phyloP scores from a whole-genome alignment of 163 green algal species.

The Botryococcus braunii region DNA sequence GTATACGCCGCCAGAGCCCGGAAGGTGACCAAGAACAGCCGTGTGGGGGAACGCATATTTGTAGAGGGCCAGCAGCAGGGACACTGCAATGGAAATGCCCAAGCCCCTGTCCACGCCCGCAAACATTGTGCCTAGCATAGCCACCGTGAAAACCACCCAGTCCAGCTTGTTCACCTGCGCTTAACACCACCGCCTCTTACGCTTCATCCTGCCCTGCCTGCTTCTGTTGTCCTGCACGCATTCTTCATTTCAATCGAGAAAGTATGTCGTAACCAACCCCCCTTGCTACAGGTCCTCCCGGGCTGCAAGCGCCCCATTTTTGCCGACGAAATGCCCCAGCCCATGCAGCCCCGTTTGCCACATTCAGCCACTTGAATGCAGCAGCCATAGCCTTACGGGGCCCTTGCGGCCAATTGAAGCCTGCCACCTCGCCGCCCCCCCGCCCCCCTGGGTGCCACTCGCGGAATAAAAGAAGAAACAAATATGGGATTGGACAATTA shows the following conservation, averaged over 20 bases:
- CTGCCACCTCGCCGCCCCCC: no score
- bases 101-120: constrained; percentile 69
- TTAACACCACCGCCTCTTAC: neutral
- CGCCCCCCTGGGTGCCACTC: no score
- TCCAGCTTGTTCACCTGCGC: constrained; percentile 57
- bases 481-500: no score
- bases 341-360: no score
- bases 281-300: neutral
- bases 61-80: constrained; percentile 41
- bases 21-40: constrained; percentile 42
- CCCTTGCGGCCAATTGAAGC: no score
- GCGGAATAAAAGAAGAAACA: no score
- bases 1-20: constrained; percentile 58
- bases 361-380: no score
- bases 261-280: neutral
- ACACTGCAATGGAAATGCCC: constrained; percentile 43
- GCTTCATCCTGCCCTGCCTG: neutral
- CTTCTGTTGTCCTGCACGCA: neutral
- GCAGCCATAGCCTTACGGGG: no score
- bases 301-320: neutral
- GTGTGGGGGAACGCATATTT: constrained; percentile 50
- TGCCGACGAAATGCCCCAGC: no score
- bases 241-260: neutral
- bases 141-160: constrained; percentile 57
- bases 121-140: constrained; percentile 50